Evolutionary conservation across 1,284 basidiomycete genomes (phyloP), one percentile per base, ranked within the genome.

Genomic region (Cutaneotrichosporon sp.): DNA sequence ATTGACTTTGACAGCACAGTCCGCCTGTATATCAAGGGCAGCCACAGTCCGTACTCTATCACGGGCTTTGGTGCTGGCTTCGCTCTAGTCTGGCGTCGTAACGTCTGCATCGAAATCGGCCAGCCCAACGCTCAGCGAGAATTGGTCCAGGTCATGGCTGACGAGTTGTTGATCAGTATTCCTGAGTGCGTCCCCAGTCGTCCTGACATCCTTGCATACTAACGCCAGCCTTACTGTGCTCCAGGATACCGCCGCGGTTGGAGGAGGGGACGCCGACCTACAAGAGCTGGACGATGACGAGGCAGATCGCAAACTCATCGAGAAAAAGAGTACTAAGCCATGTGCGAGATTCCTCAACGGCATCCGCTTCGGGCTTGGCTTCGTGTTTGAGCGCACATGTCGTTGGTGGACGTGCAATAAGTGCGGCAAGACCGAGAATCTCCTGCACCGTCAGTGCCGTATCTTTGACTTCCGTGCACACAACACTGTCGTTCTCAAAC

Each of bases 341-440:
- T 89, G 87, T 58, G 90, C 90, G 9, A 87, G 88, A 63, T 82
- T 97, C 60, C 80, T 82, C 26, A 88, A 89, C 51, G 93, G 93
- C 16, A 86, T 94, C n/a, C 81, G 88, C 26, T 93, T 92, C 74
- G 94, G 94, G 8, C 80, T 94, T 25, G 90, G 92, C 1, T 83
- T 90, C 66, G 79, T 81, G 9, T 79, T 92, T 38, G 94, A 98
- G 72, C 81, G 90, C 42, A 82, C 91, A 0, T 98, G 94, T 72
- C 82, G 82, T 8, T 74, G 79, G n/a, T 82, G 72, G 46, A 73
- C 82, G 38, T 97, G 93, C 66, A 37, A 61, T 14, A 77, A 74
- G 12, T 72, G 71, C 26, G 77, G 76, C 14, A 81, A 84, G 5
- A 65, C 64, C 10, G 58, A 62, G 14, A 76, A 81, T 22, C 71